These are phyloP conservation scores for Ogataea nakhonphanomensis DNA, from an alignment of 805 yeast genomes.

Conservation along the genomic window DNA sequence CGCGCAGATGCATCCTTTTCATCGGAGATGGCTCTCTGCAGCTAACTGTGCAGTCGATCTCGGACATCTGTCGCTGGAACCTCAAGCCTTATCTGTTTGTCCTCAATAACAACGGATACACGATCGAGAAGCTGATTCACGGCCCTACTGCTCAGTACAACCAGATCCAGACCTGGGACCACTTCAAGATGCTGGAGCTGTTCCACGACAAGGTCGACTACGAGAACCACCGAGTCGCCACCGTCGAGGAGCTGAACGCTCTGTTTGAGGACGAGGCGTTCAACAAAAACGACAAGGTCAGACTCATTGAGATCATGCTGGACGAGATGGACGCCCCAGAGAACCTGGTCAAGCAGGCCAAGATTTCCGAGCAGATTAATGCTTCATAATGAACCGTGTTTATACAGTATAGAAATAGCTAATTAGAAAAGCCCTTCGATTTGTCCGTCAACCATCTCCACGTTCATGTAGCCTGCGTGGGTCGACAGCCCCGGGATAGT, in stretches of 20 bases:
- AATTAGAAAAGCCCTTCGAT: conserved; percentile 67
- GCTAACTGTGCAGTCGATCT: conserved; percentile 70
- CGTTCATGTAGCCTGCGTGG: conserved; percentile 83
- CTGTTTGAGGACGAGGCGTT: conserved; percentile 46
- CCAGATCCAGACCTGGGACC: conserved; percentile 68
- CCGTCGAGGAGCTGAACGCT: conserved; percentile 55
- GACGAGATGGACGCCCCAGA: conserved; percentile 69
- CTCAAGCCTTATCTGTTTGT: conserved; percentile 66
- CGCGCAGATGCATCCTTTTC: conserved; percentile 60
- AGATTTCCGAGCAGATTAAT: conserved; percentile 40
- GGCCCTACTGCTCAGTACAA: conserved; percentile 64
- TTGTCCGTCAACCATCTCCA: conserved; percentile 76
- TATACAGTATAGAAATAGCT: neutral
- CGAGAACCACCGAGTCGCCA: conserved; percentile 52
- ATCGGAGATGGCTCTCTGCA: conserved; percentile 78
- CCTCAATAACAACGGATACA: conserved; percentile 70
- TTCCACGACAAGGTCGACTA: conserved; percentile 56
- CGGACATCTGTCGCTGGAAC: conserved; percentile 65
- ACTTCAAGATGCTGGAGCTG: conserved; percentile 50
- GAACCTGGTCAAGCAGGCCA: conserved; percentile 64
- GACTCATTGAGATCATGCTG: conserved; percentile 66
- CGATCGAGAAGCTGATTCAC: conserved; percentile 72
- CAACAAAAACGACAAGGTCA: conserved; percentile 53
- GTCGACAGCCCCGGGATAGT: conserved; percentile 87
- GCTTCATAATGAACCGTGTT: conserved; percentile 12